Conservation (phyloP, 1,139 yeast species). For the Taphrina populina region DNA sequence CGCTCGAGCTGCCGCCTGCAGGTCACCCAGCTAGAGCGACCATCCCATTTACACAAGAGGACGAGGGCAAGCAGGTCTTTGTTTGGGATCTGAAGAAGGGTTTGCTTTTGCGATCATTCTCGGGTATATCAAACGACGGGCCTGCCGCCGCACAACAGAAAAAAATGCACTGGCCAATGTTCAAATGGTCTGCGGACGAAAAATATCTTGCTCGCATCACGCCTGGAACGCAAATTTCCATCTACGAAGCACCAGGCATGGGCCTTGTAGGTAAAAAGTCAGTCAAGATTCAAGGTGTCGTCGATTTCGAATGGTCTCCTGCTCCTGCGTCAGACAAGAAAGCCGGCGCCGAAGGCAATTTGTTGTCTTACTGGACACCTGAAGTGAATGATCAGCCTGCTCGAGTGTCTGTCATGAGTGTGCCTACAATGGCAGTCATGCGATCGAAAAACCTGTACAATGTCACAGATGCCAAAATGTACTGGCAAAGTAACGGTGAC, state of each 20-base stretch:
- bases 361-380: constrained; percentile 95
- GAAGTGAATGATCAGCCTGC: constrained; percentile 92
- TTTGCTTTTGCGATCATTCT: constrained; percentile 83
- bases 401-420: constrained; percentile 85
- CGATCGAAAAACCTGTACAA: constrained; percentile 93
- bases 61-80: constrained; percentile 89
- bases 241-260: constrained; percentile 72
- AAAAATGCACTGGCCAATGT: constrained; percentile 90
- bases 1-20: constrained; percentile 67
- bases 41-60: constrained; percentile 83
- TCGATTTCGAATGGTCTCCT: constrained; percentile 95
- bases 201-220: constrained; percentile 93
- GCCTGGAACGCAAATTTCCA: constrained; percentile 80
- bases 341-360: constrained; percentile 58
- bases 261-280: constrained; percentile 81
- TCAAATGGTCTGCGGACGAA: constrained; percentile 94
- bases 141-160: constrained; percentile 40
- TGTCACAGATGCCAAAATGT: constrained; percentile 85
- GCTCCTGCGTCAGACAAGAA: constrained; percentile 66
- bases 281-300: constrained; percentile 77
- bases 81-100: constrained; percentile 90
- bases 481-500: constrained; percentile 90
- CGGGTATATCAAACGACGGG: constrained; percentile 61
- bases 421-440: constrained; percentile 76
- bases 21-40: constrained; percentile 59